Evolutionary conservation across 2,329 filamentous ascomycete species (phyloP).

Genomic region (Mycosphaerella arachidis): DNA sequence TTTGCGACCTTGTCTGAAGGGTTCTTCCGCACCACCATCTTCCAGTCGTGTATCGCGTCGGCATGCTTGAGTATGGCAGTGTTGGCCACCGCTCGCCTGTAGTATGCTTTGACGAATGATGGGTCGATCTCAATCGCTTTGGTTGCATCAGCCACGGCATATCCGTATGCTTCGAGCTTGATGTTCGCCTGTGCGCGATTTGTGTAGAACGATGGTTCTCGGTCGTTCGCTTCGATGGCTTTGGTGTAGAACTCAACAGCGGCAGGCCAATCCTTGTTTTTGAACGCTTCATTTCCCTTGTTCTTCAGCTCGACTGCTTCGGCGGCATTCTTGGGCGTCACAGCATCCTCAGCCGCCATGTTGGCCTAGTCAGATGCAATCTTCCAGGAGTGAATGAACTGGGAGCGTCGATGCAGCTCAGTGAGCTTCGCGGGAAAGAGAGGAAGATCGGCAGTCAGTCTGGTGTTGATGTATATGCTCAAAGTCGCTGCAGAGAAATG

Average conservation of each 20-base stretch:
- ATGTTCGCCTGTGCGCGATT: slow-evolving; percentile 96
- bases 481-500: not conserved
- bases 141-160: slow-evolving; percentile 83
- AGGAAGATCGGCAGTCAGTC: not conserved
- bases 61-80: slow-evolving; percentile 85
- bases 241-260: slow-evolving; percentile 70
- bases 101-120: slow-evolving; percentile 90
- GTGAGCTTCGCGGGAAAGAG: not conserved
- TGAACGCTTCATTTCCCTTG: slow-evolving; percentile 90
- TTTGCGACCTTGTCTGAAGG: slow-evolving; percentile 86
- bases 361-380: slow-evolving; percentile 5
- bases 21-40: slow-evolving; percentile 79
- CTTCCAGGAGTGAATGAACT: not conserved
- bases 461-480: too few relatives aligned
- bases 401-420: not conserved
- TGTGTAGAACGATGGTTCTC: slow-evolving; percentile 85
- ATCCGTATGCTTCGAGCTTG: slow-evolving; percentile 92
- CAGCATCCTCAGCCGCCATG: slow-evolving; percentile 26
- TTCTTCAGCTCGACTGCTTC: slow-evolving; percentile 77
- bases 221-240: slow-evolving; percentile 76
- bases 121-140: slow-evolving; percentile 88
- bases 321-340: slow-evolving; percentile 37
- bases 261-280: slow-evolving; percentile 74
- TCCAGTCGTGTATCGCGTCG: slow-evolving; percentile 89
- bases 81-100: slow-evolving; percentile 84